Evolutionary conservation across 2,329 filamentous ascomycete genomes (phyloP).

Genomic region (Colletotrichum gigasporum): DNA sequence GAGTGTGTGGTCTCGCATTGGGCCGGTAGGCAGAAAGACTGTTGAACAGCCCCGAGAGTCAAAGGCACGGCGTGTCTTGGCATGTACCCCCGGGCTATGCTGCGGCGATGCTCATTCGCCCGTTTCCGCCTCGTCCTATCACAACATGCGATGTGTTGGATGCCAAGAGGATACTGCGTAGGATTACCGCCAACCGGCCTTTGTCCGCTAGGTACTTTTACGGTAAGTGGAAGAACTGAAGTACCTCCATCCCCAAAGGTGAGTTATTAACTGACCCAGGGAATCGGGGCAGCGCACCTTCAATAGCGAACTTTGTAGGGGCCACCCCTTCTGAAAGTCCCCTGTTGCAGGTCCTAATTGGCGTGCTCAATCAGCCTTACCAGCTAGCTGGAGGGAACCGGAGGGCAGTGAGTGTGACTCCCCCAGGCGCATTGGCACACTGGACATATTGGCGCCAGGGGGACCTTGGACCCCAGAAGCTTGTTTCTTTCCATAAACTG

Average conservation of each 20-base stretch:
- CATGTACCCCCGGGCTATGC: too few species aligned
- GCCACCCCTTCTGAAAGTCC: background rate
- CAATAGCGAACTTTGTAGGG: too few species aligned
- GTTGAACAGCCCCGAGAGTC: too few species aligned
- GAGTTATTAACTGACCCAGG: too few species aligned
- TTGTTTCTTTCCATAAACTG: background rate
- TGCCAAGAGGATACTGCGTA: background rate
- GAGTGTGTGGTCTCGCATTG: background rate
- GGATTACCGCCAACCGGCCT: too few species aligned
- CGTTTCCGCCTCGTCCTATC: background rate
- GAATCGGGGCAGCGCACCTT: background rate
- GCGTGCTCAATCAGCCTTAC: slow-evolving; percentile 5
- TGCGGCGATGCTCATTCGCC: background rate
- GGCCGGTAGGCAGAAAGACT: too few species aligned
- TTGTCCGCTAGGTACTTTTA: too few species aligned
- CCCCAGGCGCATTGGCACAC: background rate
- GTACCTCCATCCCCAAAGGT: too few species aligned
- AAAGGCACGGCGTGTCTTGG: too few species aligned
- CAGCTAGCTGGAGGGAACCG: slow-evolving; percentile 3
- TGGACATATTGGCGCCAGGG: background rate
- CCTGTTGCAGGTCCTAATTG: too few species aligned
- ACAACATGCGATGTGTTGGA: background rate
- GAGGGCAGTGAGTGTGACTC: background rate
- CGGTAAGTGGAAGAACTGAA: too few species aligned
- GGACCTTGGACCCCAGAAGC: slow-evolving; percentile 3